These are phyloP conservation scores for Penicillium steckii DNA, from an alignment of 495 filamentous ascomycete genomes.

Conservation along the genomic window DNA sequence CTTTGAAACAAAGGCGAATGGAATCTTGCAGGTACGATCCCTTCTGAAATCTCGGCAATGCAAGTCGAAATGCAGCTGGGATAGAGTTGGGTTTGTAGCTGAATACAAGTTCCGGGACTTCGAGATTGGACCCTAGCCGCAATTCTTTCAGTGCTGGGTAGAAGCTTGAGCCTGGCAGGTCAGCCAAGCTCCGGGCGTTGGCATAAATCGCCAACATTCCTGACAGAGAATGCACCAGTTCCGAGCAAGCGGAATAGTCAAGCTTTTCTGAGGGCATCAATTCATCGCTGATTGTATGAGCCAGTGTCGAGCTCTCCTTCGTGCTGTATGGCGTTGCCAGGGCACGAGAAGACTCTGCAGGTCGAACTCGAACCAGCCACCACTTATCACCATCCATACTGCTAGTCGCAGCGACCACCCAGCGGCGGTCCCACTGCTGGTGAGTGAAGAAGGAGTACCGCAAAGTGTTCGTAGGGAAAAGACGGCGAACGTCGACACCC, in stretches of 20 bases:
- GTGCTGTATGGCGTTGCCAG: constrained; percentile 5
- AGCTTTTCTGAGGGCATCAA: constrained; percentile 22
- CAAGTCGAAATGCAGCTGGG: constrained; percentile 31
- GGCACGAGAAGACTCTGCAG: constrained; percentile 11
- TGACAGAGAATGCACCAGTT: constrained; percentile 38
- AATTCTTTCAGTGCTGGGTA: constrained; percentile 36
- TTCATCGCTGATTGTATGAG: constrained; percentile 30
- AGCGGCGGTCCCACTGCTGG: constrained; percentile 59
- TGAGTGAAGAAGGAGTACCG: constrained; percentile 65
- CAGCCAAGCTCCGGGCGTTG: constrained; percentile 40
- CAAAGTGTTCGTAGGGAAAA: constrained; percentile 59
- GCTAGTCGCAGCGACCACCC: constrained; percentile 66
- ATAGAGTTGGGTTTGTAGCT: constrained; percentile 33
- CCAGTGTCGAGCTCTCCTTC: constrained; percentile 13
- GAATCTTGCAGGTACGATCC: constrained; percentile 35
- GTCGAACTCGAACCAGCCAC: constrained; percentile 65
- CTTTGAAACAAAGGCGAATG: constrained; percentile 41
- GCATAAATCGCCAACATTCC: constrained; percentile 42
- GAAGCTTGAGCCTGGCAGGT: constrained; percentile 29
- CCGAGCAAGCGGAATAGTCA: constrained; percentile 32
- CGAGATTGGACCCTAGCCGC: constrained; percentile 28
- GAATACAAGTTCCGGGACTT: constrained; percentile 37
- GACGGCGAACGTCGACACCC: constrained; percentile 55
- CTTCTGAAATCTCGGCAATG: constrained; percentile 25
- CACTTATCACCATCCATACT: constrained; percentile 73